Evolutionary conservation across 2,329 filamentous ascomycete species (phyloP), one percentile per base, ranked within the genome.

Genomic region (Ascochyta koolunga): DNA sequence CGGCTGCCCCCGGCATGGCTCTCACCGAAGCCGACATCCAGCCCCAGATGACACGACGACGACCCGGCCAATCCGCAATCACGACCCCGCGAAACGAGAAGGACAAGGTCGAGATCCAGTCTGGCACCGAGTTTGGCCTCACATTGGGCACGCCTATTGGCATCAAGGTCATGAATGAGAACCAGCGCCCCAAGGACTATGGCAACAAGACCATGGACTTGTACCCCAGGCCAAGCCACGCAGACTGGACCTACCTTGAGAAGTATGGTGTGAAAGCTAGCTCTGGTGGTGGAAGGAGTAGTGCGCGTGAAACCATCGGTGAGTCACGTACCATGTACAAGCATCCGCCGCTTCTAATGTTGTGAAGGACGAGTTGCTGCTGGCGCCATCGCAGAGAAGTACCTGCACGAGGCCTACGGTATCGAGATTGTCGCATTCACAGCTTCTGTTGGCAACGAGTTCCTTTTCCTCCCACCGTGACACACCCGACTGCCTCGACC

Each of bases 251-350:
- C 56, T 98, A 98, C 79, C 83, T 96, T 57, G 90, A 96, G 76
- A 98, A 98, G 80, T 99, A 99, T 76, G 93, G 93, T 52, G 87
- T 96, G 65, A 96, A 96, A 81, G 92, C 95, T 32, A 90, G 86
- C 73, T 92, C 88, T 58, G 93, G 95, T 54, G 93, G 95, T 65
- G 93, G 95, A 48, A 85, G 95, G 59, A 93, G 89, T 73, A 93
- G 89, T 73, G 95, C 95, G n/a, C 83, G 93, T 61, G 93, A 98
- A 82, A 98, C 93, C 10, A 96, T 98, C 71, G 91, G 89, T 84
- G 71, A 49, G 68, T 50, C 33, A 25, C 11, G 8, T 40, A 15
- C 11, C 7, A 8, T 24, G 31, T 31, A 2, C 18, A 29, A 22
- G 8, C 16, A 10, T 48, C 21, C 2, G 3, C 38, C 13, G 15